phyloP scores from a whole-genome alignment of 225 moss, liverwort and hornwort genomes.

The Ulota crispa region DNA sequence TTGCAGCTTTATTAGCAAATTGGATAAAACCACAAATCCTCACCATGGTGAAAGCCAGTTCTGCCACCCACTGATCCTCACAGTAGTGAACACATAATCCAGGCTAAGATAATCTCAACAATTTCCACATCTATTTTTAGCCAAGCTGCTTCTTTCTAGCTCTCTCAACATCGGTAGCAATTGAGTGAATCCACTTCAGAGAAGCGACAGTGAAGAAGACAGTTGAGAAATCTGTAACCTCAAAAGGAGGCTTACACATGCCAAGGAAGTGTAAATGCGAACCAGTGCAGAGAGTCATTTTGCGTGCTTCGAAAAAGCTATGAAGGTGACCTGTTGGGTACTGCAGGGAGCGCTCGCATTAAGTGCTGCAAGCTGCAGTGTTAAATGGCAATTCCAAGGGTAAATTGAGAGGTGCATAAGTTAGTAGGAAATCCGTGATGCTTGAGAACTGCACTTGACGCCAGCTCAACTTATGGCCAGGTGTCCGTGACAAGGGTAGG shows the following conservation, averaged over 20 bases:
- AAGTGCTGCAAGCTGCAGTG: background rate
- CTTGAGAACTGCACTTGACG: constrained; percentile 7
- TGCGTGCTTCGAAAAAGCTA: background rate
- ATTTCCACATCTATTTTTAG: background rate
- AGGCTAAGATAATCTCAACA: background rate
- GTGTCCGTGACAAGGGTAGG: constrained; percentile 15
- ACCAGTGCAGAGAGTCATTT: background rate
- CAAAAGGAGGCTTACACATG: background rate
- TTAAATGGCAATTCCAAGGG: background rate
- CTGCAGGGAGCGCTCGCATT: background rate
- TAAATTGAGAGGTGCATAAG: background rate
- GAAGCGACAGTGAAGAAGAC: background rate
- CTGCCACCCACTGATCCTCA: background rate
- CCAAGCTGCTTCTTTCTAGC: background rate
- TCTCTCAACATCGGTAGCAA: background rate
- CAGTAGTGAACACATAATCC: background rate
- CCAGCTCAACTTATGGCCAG: constrained; percentile 9
- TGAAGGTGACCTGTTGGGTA: background rate
- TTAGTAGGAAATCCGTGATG: constrained; percentile 3
- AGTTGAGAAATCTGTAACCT: background rate
- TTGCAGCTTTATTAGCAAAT: background rate
- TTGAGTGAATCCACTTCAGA: background rate
- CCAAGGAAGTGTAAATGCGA: background rate
- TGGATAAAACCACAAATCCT: too few relatives aligned
- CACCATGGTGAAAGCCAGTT: background rate